Percentiles rank a stretch among this genome's conserved stretches.
phyloP scores from a whole-genome alignment of 352 stramenopile species.

The Pythium coloratum region DNA sequence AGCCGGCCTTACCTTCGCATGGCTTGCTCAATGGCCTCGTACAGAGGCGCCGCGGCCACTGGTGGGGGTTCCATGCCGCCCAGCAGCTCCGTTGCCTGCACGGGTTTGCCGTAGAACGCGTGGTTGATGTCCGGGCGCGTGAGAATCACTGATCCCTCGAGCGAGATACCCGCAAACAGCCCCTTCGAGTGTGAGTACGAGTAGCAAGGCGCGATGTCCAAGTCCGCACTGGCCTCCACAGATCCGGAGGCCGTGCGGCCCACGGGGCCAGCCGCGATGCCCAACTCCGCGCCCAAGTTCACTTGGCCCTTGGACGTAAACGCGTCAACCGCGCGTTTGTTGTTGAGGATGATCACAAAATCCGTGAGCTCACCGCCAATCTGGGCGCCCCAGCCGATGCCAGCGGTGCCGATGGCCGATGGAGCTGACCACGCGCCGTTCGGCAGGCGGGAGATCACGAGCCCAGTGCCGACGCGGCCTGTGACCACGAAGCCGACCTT shows the following conservation, averaged over 20 bases:
- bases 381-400: conserved; percentile 89
- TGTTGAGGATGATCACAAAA: conserved; percentile 95
- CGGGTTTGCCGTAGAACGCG: conserved; percentile 89
- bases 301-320: conserved; percentile 87
- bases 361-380: conserved; percentile 93
- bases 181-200: conserved; percentile 92
- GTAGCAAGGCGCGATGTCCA: conserved; percentile 88
- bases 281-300: conserved; percentile 90
- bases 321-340: conserved; percentile 78
- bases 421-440: conserved; percentile 95
- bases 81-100: conserved; percentile 73
- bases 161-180: conserved; percentile 86
- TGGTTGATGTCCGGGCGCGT: conserved; percentile 89
- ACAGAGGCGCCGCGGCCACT: conserved; percentile 78
- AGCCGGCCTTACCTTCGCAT: conserved; percentile 52
- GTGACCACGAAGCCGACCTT: conserved; percentile 90
- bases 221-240: conserved; percentile 69
- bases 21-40: conserved; percentile 73
- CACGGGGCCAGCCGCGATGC: conserved; percentile 87
- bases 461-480: conserved; percentile 87
- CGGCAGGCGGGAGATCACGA: conserved; percentile 90
- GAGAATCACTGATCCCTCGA: conserved; percentile 91
- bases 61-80: conserved; percentile 75
- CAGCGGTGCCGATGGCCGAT: conserved; percentile 92
- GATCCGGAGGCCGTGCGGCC: conserved; percentile 82